phyloP scores from a whole-genome alignment of 371 early-diverging fungal genomes.

The Batkoa obscura region DNA sequence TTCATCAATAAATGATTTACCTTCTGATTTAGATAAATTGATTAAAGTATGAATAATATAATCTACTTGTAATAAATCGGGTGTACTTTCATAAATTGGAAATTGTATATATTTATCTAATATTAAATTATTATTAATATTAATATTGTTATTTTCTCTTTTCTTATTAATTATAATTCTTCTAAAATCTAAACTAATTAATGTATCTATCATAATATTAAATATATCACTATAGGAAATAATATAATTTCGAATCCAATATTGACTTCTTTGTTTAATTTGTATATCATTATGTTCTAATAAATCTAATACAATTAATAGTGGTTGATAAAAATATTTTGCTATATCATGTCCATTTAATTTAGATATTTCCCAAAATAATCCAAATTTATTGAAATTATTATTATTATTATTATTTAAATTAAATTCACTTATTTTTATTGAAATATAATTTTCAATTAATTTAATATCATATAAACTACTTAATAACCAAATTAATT shows the following conservation, averaged over 20 bases:
- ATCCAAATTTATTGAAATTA: constrained; percentile 1
- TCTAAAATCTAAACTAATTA: background rate
- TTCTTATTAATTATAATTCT: background rate
- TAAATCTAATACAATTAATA: background rate
- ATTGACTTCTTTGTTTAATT: background rate
- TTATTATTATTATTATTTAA: background rate
- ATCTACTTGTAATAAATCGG: constrained; percentile 2
- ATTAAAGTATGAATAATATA: background rate
- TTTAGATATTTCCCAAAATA: background rate
- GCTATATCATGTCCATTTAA: background rate
- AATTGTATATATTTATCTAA: background rate
- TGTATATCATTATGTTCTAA: background rate
- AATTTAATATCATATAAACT: background rate
- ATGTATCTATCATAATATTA: background rate
- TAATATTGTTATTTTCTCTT: too few species aligned
- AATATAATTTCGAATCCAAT: background rate
- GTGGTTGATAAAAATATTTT: constrained; percentile 1
- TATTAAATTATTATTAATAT: too few species aligned
- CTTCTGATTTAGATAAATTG: constrained; percentile 1
- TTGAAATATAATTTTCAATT: background rate
- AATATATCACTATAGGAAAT: background rate
- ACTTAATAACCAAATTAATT: background rate
- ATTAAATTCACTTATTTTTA: background rate
- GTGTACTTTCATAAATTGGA: background rate
- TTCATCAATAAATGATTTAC: background rate